Base-by-base conservation (phyloP, 2,329 filamentous ascomycete genomes). In the Cyanodermella asteris region DNA sequence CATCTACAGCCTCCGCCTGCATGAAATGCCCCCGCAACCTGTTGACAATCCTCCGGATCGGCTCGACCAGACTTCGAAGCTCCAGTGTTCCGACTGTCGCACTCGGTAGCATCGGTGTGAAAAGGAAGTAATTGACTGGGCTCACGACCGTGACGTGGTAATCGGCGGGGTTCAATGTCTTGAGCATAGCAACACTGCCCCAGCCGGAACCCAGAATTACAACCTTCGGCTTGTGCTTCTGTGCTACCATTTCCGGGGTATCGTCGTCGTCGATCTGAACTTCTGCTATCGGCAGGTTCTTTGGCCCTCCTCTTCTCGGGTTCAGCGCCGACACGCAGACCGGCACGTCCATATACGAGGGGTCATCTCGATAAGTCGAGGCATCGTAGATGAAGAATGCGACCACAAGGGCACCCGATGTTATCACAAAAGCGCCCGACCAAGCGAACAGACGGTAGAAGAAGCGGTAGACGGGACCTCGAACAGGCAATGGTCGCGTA, bases 71-170 rank as follows among this genome's bases (percentile, higher is more conserved):
- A 24, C 81, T 91, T 35, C 84, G 64, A 40, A 94, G 56, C 43
- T 91, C 84, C 16, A 97, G 57, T 0, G 87, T 97, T 8, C 90
- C 90, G 5, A 97, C 87, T 0, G 90, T 97, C 6, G 87, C 90
- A 17, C 81, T 91, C 2, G 87, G 87, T 21, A 97, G 59, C 82
- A 97, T 94, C 1, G 87, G 87, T 2, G 87, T 97, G 49, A 97
- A 97, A 16, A 97, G 55, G 52, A 97, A 97, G 53, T 94, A 91
- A 41, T 94, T 94, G 18, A 75, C 75, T 0, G 87, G 84, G 8
- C 81, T 91, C 21, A 97, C 73, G 19, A 97, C 74, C 4, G 84
- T 94, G 36, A 97, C 72, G 47, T 97, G 82, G 44, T 93, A 97
- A 38, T 93, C 78, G 8, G 82, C 78, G 0, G 81, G 72, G 33